Base-by-base conservation (phyloP, 257 asterid species). In the Solanum okadae region DNA sequence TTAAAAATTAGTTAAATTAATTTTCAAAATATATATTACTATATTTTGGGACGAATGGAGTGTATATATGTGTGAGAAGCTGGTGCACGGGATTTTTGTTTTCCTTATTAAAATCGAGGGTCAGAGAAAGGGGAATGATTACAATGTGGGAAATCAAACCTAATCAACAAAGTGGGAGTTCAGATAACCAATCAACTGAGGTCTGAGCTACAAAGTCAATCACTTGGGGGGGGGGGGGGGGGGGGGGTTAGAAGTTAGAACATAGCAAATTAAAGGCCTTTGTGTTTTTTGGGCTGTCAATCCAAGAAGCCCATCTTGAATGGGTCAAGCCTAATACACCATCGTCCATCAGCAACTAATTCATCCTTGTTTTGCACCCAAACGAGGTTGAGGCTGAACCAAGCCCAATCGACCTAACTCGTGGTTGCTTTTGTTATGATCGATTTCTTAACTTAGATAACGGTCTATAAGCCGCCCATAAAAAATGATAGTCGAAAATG, bases 111-210 rank as follows among this genome's bases (percentile, higher is more conserved):
- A 49, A 49, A 49, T 0, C 0, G 3, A 0, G 7, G 59, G 59
- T 49, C 22, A 0, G 59, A 8, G 3, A 49, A 49, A 49, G 8
- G 7, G 59, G 59, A 49, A 2, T 15, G 59, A 49, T 49, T 49
- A 49, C 22, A 49, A 15, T 0, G 3, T 49, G 8, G 1, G 0
- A 49, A 49, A 5, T 15, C 3, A 0, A 49, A 49, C 8, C 8
- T 49, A 2, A 49, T 0, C 1, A 49, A 49, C 0, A 49, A 49
- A 15, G 3, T 15, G 59, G 0, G 0, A 49, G 7, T 49, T 49
- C 61, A 49, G 1, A 2, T 49, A 15, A 49, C 8, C 8, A 49
- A 49, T 49, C 22, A 49, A 49, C 0, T 0, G 7, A 12, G 56
- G 18, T 46, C 2, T 0, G 16, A 13, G 59, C 61, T 49, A 49